Evolutionary conservation across 495 filamentous ascomycete species (phyloP).

Genomic region (Podospora tetraspora): DNA sequence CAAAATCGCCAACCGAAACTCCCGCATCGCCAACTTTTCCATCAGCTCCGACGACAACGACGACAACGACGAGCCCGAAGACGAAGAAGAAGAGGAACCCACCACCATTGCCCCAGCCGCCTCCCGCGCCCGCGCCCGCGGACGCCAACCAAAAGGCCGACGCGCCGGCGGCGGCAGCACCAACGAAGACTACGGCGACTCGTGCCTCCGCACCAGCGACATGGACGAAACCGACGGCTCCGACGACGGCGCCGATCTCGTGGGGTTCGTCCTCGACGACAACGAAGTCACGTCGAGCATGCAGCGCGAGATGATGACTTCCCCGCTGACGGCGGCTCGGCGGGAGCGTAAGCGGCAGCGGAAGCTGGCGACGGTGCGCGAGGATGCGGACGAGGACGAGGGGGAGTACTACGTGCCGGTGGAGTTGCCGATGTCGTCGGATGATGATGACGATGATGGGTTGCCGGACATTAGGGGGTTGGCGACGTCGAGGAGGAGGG

Average conservation of each 20-base stretch:
- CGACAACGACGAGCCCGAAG: conserved; percentile 13
- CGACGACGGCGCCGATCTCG: conserved; percentile 42
- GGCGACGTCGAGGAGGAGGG: no score
- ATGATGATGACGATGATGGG: background rate
- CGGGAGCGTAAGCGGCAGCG: background rate
- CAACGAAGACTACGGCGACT: conserved; percentile 41
- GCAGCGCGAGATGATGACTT: background rate
- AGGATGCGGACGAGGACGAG: background rate
- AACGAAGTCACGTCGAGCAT: conserved; percentile 38
- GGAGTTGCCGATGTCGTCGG: background rate
- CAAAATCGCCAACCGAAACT: conserved; percentile 6
- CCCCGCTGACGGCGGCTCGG: background rate
- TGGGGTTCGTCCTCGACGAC: conserved; percentile 42
- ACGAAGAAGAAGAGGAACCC: background rate
- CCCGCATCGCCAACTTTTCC: background rate
- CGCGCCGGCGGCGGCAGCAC: conserved; percentile 26
- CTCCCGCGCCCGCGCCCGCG: background rate
- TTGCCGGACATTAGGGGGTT: background rate
- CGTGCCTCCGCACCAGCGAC: conserved; percentile 45
- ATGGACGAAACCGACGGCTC: conserved; percentile 41
- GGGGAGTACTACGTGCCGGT: background rate
- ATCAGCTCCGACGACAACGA: background rate
- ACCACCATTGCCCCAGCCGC: background rate
- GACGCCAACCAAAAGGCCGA: background rate
- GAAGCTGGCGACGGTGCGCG: background rate